These are phyloP conservation scores for Peniophora sp. DNA, from an alignment of 1,284 basidiomycete genomes.

Conservation along the genomic window DNA sequence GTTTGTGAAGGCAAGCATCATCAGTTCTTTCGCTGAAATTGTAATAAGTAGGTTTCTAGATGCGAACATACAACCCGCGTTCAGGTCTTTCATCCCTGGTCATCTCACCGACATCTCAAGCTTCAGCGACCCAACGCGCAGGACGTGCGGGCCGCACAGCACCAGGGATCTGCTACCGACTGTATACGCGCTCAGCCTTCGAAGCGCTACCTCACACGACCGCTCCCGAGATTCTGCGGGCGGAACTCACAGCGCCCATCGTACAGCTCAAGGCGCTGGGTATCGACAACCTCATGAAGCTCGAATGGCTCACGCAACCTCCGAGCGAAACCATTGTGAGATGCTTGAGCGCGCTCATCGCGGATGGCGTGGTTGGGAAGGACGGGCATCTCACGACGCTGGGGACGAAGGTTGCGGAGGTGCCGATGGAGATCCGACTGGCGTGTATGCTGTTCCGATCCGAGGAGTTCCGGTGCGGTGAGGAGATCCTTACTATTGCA, in stretches of 20 bases:
- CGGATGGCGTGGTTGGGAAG: slow-evolving; percentile 65
- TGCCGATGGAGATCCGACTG: slow-evolving; percentile 67
- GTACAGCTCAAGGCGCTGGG: slow-evolving; percentile 92
- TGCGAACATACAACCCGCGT: slow-evolving; percentile 78
- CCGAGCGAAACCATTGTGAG: slow-evolving; percentile 81
- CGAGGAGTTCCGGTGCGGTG: slow-evolving; percentile 77
- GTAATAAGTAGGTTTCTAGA: slow-evolving; percentile 34
- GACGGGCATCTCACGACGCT: slow-evolving; percentile 58
- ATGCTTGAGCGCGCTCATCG: slow-evolving; percentile 69
- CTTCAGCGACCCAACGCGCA: slow-evolving; percentile 83
- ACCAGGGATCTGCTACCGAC: slow-evolving; percentile 86
- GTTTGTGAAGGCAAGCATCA: slow-evolving; percentile 77
- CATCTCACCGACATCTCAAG: slow-evolving; percentile 73
- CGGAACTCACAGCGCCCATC: slow-evolving; percentile 83
- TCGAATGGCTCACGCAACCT: slow-evolving; percentile 89
- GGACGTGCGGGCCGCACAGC: slow-evolving; percentile 90
- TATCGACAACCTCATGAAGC: slow-evolving; percentile 92
- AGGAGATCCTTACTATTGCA: slow-evolving; percentile 91
- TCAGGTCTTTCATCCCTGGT: slow-evolving; percentile 78
- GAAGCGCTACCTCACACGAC: slow-evolving; percentile 58
- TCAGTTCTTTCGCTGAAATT: background rate
- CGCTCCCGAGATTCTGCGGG: slow-evolving; percentile 83
- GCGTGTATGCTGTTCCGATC: slow-evolving; percentile 83
- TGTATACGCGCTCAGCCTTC: slow-evolving; percentile 70
- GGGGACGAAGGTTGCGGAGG: slow-evolving; percentile 71